Base-by-base conservation (phyloP, 495 filamentous ascomycete species). In the Chaetomium cochliodes region DNA sequence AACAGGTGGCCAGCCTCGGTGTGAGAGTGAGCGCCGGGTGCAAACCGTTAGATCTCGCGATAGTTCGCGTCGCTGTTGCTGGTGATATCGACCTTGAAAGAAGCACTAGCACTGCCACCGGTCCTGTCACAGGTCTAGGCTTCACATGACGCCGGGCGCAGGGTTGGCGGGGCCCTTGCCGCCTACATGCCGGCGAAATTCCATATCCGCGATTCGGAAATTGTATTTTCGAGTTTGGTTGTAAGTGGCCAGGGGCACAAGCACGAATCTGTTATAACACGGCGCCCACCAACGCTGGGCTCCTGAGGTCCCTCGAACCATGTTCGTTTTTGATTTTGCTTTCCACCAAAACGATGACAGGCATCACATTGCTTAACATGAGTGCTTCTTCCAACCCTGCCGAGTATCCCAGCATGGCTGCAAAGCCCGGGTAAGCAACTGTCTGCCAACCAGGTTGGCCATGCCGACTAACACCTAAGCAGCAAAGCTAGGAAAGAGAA, bases 91-190 rank as follows among this genome's bases (percentile, higher is more conserved):
- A 4, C 37, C 22, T 11, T 18, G 20, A 3, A 7, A 55, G 28
- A 28, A 54, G n/a, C 26, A 33, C 18, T n/a, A 4, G 13, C 50
- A 54, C 33, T 11, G 9, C 11, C 26, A 26, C 5, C 25, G 7
- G 13, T n/a, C 3, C 18, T 15, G 13, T 30, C 30, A 37, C 9
- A 37, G 33, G 33, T 37, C 37, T 41, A 20, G 22, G 4, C 54
- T 25, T 42, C 54, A 12, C 63, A 47, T 47, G 63, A 46, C 62
- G 58, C 59, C 42, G 62, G 59, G 28, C 52, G 54, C 54, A 65
- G 33, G 58, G 44, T 26, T 55, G 26, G 20, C 18, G 50, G 49
- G 53, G 57, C 42, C 49, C 49, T 26, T 56, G 50, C 25, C 25
- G 15, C 51, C 9, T 20, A 30, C 23, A 47, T 54, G 33, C 41